Base-by-base conservation (phyloP, 371 early-diverging fungal genomes). In the Mucor mucedo region DNA sequence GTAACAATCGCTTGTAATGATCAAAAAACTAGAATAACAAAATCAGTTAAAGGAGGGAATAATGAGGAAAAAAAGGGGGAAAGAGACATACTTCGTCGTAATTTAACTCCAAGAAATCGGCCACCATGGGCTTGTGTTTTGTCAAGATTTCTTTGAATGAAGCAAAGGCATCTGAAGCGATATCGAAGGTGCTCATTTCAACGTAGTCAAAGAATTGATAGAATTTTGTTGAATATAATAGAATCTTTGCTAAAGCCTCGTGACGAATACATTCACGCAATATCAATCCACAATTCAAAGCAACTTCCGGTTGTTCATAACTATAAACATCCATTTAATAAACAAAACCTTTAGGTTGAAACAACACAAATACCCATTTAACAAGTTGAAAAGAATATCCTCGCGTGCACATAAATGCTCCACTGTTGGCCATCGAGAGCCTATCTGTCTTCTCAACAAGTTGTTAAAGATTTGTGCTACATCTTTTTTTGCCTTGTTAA, bases 131-230 rank as follows among this genome's bases (percentile, higher is more conserved):
- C 73, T 97, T 98, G 79, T 97, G 97, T 65, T 91, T 89, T 47
- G 97, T 96, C 67, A 98, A 76, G n/a, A 95, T 84, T 72, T 98
- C 98, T 80, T 95, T 96, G 79, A 98, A 98, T 30, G 96, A 97
- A 29, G 95, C 96, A 78, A 98, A 98, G 0, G 99, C 98, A 76
- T 98, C 99, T 30, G 93, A 93, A 8, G 98, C 96, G 52, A 97
- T 93, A 81, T 98, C 99, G 85, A 98, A 98, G 1, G 96, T 98
- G 61, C 92, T 89, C 74, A 93, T 87, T 77, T 98, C 97, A 13
- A 97, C 97, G 73, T 96, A 98, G 14, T 84, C 84, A 68, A 98
- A 97, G 59, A 98, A 95, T 64, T 87, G 84, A 84, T 95, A 95
- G 67, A 98, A 97, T 58, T 90, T 84, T 30, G 76, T 82, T n/a